Evolutionary conservation across 768 basidiomycete genomes (phyloP), one percentile per base, ranked within the genome.

Genomic region (Tubosaeta sp.): DNA sequence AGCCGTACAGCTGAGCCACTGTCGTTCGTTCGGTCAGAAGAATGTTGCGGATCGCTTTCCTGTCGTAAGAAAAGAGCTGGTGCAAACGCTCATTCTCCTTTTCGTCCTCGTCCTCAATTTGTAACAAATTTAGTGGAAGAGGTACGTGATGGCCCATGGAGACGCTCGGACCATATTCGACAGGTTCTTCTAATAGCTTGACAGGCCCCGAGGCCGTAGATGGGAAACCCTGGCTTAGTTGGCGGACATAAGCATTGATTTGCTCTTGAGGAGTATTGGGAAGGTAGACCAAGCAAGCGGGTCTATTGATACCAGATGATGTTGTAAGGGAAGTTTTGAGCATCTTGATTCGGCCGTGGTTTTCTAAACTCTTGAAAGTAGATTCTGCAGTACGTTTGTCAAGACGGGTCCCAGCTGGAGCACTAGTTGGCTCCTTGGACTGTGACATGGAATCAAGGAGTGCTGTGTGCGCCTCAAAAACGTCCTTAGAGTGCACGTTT

Each of bases 321-420:
- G 79, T 78, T 13, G 78, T 69, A 16, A 90, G 68, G 6, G 79
- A 75, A 3, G 89, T 88, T 56, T 77, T 85, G 27, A 91, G 69
- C 59, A 82, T 75, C 64, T 83, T 91, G 53, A 94, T 69, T 55
- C 82, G 79, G 8, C 84, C 84, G 27, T 79, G 80, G 35, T 69
- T 73, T 66, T 87, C 84, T 62, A 94, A 66, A 21, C 67, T 78
- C 52, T 78, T 76, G 46, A 90, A 69, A 0, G 84, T 81, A 6
- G 75, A 66, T 24, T 74, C 76, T 25, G 83, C 77, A 1, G 90
- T 90, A 12, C 87, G 77, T 64, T 85, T 87, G 62, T 93, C 90
- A 12, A 84, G 76, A 48, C 77, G 79, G 31, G 84, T 81, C 9
- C 86, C 87, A 13, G 71, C 68, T 19, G 85, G 84, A 5, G 82